Base-by-base conservation (phyloP, 371 early-diverging fungal genomes). In the Capillidium heterosporum region DNA sequence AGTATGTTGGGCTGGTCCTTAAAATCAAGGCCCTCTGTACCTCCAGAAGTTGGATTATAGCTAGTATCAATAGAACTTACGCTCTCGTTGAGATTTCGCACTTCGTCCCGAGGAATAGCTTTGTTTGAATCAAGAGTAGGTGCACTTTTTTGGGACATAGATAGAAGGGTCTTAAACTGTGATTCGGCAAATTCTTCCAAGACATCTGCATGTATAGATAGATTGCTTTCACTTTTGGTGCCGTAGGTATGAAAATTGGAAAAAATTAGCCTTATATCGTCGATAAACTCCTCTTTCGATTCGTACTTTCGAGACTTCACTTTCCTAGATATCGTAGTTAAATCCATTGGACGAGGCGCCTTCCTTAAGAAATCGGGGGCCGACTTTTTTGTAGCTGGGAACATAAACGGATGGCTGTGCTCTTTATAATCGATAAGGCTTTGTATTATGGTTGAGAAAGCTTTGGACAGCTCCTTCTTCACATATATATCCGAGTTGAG, bases 311-410 rank as follows among this genome's bases (percentile, higher is more conserved):
- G 65, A 0, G 62, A 61, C 60, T 83, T 80, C 59, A 94, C 65
- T 58, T 91, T 91, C 63, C 82, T 84, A 26, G 82, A 72, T 50
- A 94, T 84, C 29, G 86, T 87, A 15, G 81, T 80, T 10, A 94
- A 66, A 72, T 91, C 92, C 92, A 94, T 94, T 0, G 95, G 95
- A 21, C 80, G 68, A 63, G 82, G 81, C 55, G 91, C 88, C 48
- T n/a, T 26, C 26, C 39, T 53, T 17, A 19, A 39, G 19, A 35
- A 53, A 39, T 53, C 53, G 15, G 53, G 53, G 11, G 32, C 53
- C 4, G 13, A 10, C 39, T 53, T 53, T 21, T 26, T 13, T 4
- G 4, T 5, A 13, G 39, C 53, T 40, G 31, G 31, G 13, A 15
- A 19, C 8, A 32, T n/a, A 40, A 53, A 53, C 39, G 53, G 53